Evolutionary conservation across 1,284 basidiomycete genomes (phyloP).

Genomic region (Ustilago nuda): DNA sequence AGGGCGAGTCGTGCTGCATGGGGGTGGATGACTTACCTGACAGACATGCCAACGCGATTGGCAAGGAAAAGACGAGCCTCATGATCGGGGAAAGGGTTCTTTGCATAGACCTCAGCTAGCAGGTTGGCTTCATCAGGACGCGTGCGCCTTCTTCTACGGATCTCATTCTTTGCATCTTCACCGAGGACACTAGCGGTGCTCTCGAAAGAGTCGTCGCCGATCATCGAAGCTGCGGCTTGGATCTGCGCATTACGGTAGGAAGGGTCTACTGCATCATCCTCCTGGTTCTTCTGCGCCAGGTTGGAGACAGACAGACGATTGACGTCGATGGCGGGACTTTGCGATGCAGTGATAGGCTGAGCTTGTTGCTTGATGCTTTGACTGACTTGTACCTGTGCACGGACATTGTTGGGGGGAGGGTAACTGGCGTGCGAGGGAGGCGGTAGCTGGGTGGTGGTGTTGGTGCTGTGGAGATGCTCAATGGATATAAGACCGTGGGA

Average conservation of each 20-base stretch:
- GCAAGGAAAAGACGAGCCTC: conserved; percentile 60
- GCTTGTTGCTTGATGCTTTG: conserved; percentile 3
- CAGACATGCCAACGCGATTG: conserved; percentile 57
- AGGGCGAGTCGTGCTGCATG: neutral
- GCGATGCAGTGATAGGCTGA: conserved; percentile 18
- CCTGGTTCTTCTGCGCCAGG: conserved; percentile 38
- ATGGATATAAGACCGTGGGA: conserved; percentile 32
- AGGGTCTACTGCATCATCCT: conserved; percentile 19
- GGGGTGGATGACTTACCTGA: conserved; percentile 44
- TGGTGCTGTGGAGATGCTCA: conserved; percentile 31
- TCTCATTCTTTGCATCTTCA: conserved; percentile 40
- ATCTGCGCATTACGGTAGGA: conserved; percentile 8
- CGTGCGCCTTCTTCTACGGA: conserved; percentile 56
- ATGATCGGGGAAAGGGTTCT: conserved; percentile 64
- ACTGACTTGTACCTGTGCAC: neutral
- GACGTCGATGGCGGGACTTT: conserved; percentile 38
- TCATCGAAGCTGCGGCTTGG: conserved; percentile 26
- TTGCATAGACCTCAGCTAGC: conserved; percentile 57
- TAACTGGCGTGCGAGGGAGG: neutral
- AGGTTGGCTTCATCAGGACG: conserved; percentile 60
- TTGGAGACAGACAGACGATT: conserved; percentile 38
- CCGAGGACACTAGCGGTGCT: conserved; percentile 35
- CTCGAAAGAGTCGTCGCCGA: conserved; percentile 47
- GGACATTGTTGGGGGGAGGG: neutral
- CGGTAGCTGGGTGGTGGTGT: conserved; percentile 8